Base-by-base conservation (phyloP, 2,329 filamentous ascomycete species). In the Cercospora nicotianae region DNA sequence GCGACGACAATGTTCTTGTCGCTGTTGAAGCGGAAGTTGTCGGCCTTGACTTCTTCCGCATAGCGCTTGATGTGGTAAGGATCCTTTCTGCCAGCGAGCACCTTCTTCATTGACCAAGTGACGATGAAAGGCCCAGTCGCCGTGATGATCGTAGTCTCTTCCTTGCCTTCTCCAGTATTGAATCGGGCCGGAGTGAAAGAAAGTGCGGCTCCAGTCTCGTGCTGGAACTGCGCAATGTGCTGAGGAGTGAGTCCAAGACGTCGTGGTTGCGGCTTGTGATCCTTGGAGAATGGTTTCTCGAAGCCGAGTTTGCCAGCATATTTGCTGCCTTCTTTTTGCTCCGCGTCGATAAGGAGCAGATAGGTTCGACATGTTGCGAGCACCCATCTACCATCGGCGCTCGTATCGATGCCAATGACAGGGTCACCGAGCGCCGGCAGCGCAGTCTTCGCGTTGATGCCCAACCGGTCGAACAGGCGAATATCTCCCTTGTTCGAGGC, bases 1-100 rank as follows among this genome's bases (percentile, higher is more conserved):
- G 95, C 95, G 39, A 99, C 94, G 76, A 99, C 97, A 75, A 99
- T 93, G 76, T 97, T 97, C 87, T 97, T 96, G 80, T 99, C 95
- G 5, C 90, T 94, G 58, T 94, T 94, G 76, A 93, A 99, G 76
- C 95, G 93, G 88, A 99, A 99, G 79, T 99, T 96, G 79, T 99
- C 95, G 3, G 95, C 95, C 85, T 96, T 97, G 77, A 99, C 93
- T 71, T 96, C 91, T 76, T 99, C 95, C 0, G 89, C 87, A 78
- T 99, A 99, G 16, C 95, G 90, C 85, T 98, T 97, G 85, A 99
- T 98, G 74, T 90, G 91, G 82, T 99, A 99, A 0, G 94, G 91
- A 68, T 95, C 91, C 80, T 94, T 95, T 72, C 87, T 87, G 63
- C 92, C 92, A 23, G 85, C 86, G 13, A 97, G 80, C 0, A 98